Evolutionary conservation across 108 stramenopile genomes (phyloP), one percentile per base, ranked within the genome.

Genomic region (Schizochytrium sp.): DNA sequence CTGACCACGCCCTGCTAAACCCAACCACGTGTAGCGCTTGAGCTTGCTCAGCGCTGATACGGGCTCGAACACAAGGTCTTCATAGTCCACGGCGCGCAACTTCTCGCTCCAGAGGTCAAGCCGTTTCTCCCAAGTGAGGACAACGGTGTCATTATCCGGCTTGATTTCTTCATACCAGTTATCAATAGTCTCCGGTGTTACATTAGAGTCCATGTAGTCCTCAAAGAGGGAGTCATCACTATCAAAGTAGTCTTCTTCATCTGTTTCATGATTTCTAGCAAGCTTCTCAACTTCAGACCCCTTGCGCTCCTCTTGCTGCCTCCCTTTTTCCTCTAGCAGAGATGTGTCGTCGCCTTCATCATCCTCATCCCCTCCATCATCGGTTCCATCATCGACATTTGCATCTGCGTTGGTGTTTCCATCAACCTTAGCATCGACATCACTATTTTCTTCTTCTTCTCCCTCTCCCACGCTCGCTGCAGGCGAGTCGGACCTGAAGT

Each of bases 11-110:
- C 73, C 73, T 55, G 0, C 73, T 7, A 83, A 2, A 2, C 73
- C 73, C 73, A 83, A 28, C 73, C 73, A 83, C 73, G 73, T 19
- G 73, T 83, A 83, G 2, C 73, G 73, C 46, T 83, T 83, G 73
- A 83, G 73, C 73, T 83, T 28, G 73, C 73, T 83, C 2, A 83
- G 73, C 73, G 73, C 73, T 28, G 73, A 83, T 4, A 28, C 19
- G 46, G 73, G 73, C 73, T 83, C 73, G n/a, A 83, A 83, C 50
- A 83, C 19, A 53, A 83, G 73, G 55, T 83, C 19, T 28, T 83
- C 73, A 83, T 83, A 83, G 5, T 83, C 73, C 13, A 83, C 19
- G n/a, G 8, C 5, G 5, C 73, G 73, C 13, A 83, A 40, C n/a
- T 28, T 83, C 15, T 44, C 53, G 73, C 73, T 83, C 73, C 73